Conservation (phyloP, 1,284 basidiomycete genomes). For the Moesziomyces sp. region DNA sequence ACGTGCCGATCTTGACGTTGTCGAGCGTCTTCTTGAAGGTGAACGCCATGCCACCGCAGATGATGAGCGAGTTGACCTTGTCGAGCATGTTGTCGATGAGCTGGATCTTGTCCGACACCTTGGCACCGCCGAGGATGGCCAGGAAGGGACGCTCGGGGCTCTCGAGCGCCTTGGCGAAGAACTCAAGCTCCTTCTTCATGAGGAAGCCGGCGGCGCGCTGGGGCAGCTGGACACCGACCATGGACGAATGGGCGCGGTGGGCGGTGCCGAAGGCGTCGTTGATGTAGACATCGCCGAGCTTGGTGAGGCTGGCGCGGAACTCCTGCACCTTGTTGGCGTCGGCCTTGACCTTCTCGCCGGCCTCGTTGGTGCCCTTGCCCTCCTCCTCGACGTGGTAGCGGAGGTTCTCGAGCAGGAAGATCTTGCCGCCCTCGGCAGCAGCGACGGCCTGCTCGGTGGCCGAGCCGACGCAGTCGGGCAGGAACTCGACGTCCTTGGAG, state of each 20-base stretch:
- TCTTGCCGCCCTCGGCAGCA: conserved; percentile 77
- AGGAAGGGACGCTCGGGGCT: conserved; percentile 94
- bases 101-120: conserved; percentile 99
- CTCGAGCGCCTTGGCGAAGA: conserved; percentile 97
- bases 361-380: conserved; percentile 90
- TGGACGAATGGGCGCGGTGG: conserved; percentile 96
- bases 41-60: conserved; percentile 98
- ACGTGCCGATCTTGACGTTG: conserved; percentile 86
- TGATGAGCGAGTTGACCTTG: conserved; percentile 96
- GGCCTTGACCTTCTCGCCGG: conserved; percentile 92
- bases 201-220: conserved; percentile 94
- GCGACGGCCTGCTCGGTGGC: conserved; percentile 82
- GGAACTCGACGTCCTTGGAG: conserved; percentile 75
- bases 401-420: conserved; percentile 95
- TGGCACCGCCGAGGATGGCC: conserved; percentile 97
- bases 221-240: conserved; percentile 95
- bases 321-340: conserved; percentile 82
- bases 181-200: conserved; percentile 99
- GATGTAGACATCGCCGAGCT: conserved; percentile 94
- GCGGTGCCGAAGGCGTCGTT: conserved; percentile 99
- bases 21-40: conserved; percentile 98
- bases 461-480: conserved; percentile 85
- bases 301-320: conserved; percentile 88
- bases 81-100: conserved; percentile 99
- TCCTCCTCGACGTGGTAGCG: conserved; percentile 99